A percentile compares a stretch with the other conserved stretches of the same genome.
These are phyloP conservation scores for Lentinus tigrinus DNA, from an alignment of 768 basidiomycete genomes.

Conservation along the genomic window DNA sequence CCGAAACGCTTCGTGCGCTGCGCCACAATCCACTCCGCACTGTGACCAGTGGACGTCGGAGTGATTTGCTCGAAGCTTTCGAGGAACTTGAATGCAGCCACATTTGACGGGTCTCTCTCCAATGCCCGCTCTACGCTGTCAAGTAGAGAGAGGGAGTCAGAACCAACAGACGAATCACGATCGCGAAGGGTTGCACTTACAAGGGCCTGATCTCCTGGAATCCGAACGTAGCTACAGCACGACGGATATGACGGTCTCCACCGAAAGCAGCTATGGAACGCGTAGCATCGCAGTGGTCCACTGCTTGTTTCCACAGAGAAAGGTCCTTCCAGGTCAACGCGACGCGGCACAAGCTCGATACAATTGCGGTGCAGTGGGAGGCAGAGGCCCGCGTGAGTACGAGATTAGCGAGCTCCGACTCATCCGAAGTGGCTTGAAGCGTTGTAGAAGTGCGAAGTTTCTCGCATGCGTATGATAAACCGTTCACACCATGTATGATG, in stretches of 20 bases:
- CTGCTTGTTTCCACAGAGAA: conserved; percentile 6
- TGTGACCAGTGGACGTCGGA: not conserved
- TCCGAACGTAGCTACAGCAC: conserved; percentile 10
- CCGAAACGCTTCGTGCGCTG: not conserved
- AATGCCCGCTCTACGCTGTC: not conserved
- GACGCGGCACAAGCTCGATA: not conserved
- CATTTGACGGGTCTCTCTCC: not conserved
- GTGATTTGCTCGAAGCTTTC: not conserved
- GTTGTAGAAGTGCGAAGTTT: not conserved
- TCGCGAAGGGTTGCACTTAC: too few relatives aligned
- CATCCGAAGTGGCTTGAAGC: not conserved
- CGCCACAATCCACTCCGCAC: not conserved
- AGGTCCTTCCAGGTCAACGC: conserved; percentile 7
- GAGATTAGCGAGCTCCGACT: conserved; percentile 4
- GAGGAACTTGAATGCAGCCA: not conserved
- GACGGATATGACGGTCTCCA: not conserved
- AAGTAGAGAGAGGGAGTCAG: not conserved
- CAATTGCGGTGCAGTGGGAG: not conserved
- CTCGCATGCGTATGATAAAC: conserved; percentile 8
- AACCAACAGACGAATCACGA: too few relatives aligned
- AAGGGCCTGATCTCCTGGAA: conserved; percentile 1
- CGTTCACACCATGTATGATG: not conserved
- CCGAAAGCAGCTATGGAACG: not conserved
- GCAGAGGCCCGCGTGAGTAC: not conserved
- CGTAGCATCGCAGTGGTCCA: conserved; percentile 10